Evolutionary conservation across 768 basidiomycete species (phyloP), one percentile per base, ranked within the genome.

Genomic region (Agaricus blazei): DNA sequence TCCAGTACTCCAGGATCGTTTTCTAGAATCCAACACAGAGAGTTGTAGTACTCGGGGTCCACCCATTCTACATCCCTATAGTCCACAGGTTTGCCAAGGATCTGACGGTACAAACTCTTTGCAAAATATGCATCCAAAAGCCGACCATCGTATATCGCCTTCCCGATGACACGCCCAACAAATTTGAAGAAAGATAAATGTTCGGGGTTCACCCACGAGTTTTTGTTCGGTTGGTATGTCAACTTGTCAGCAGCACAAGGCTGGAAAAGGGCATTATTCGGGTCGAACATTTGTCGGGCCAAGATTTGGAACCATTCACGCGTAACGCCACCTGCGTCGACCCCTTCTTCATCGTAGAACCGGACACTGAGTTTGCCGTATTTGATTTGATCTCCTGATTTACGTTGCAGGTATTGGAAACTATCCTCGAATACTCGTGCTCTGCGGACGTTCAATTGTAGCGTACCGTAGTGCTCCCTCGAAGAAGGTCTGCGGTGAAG

Each of bases 271-370:
- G 94, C 96, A 63, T 97, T 97, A 72, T 96, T 93, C 26, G 97
- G 96, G 68, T 99, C 93, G 72, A 99, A 99, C 89, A 99, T 99
- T 69, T 97, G 94, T 49, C 94, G 82, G 1, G 97, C 95, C 15
- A 99, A 84, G 50, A 97, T 96, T 64, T 94, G 91, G 85, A 95
- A 98, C 94, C 95, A 98, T 73, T 98, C 95, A 57, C 96, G 82
- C 7, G 97, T 97, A 36, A 99, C 92, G 61, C 97, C 97, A 23
- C 97, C 97, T 0, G 97, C 97, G 67, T 99, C 97, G 23, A 99
- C 93, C 50, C 97, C 97, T 65, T 98, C 97, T 65, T 99, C 97
- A 54, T 93, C 89, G 64, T 93, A 92, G 74, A 97, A 99, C 50
- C 94, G 87, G 56, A 98, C 86, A 65, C 88, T 97, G 54, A 99